Conservation (phyloP, 2,329 filamentous ascomycete genomes). For the Xylariaceae sp. region DNA sequence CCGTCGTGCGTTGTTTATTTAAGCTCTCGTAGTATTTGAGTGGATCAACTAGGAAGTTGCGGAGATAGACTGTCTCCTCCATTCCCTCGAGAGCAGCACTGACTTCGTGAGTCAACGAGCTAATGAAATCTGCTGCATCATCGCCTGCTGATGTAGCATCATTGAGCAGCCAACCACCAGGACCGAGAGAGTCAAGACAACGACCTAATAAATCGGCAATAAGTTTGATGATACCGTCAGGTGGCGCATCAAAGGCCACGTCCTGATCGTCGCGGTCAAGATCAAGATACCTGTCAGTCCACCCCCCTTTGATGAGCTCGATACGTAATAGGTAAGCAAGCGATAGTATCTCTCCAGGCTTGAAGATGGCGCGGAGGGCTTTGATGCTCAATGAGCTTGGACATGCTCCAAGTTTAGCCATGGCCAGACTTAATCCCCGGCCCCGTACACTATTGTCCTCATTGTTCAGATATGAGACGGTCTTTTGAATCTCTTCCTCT, state of each 20-base stretch:
- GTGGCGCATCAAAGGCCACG: slow-evolving; percentile 48
- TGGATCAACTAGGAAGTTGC: slow-evolving; percentile 63
- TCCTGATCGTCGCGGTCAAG: slow-evolving; percentile 46
- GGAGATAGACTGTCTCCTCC: slow-evolving; percentile 65
- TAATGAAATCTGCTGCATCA: slow-evolving; percentile 62
- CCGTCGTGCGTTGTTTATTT: slow-evolving; percentile 21
- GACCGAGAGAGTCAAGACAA: slow-evolving; percentile 72
- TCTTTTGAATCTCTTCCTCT: slow-evolving; percentile 64
- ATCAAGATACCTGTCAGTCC: slow-evolving; percentile 71
- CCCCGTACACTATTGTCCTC: slow-evolving; percentile 62
- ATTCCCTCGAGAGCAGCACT: slow-evolving; percentile 69
- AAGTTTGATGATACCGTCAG: slow-evolving; percentile 67
- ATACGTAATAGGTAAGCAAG: slow-evolving; percentile 71
- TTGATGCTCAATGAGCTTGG: slow-evolving; percentile 58
- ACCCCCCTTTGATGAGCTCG: slow-evolving; percentile 71
- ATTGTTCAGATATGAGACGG: slow-evolving; percentile 64
- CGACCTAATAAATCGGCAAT: slow-evolving; percentile 70
- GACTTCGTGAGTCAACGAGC: slow-evolving; percentile 65
- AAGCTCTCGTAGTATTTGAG: slow-evolving; percentile 55
- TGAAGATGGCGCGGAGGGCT: slow-evolving; percentile 61
- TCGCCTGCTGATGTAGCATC: slow-evolving; percentile 52
- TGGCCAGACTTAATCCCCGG: slow-evolving; percentile 63
- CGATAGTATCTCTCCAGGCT: slow-evolving; percentile 66
- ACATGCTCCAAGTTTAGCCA: slow-evolving; percentile 67
- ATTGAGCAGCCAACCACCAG: slow-evolving; percentile 70